These are phyloP conservation scores for Abortiporus biennis DNA, from an alignment of 1,284 basidiomycete species.

Conservation along the genomic window DNA sequence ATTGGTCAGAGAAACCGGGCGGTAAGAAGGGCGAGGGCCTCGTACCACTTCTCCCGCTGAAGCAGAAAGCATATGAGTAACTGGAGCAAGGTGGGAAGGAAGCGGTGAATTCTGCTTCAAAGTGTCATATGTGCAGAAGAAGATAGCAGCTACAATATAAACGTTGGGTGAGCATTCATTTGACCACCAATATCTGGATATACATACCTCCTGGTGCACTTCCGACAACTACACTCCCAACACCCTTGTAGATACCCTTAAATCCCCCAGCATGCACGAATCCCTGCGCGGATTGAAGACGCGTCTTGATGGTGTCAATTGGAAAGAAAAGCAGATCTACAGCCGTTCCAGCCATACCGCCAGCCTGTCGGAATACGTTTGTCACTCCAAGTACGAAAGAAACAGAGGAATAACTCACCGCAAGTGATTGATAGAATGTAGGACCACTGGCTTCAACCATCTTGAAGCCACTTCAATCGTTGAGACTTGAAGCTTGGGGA, in stretches of 20 bases:
- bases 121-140: conserved; percentile 93
- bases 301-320: conserved; percentile 94
- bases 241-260: conserved; percentile 87
- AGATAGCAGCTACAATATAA: conserved; percentile 78
- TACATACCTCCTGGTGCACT: conserved; percentile 89
- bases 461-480: too few relatives aligned
- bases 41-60: conserved; percentile 81
- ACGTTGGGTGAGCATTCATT: not conserved
- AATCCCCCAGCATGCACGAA: conserved; percentile 88
- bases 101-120: conserved; percentile 74
- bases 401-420: conserved; percentile 13
- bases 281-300: conserved; percentile 85
- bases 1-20: conserved; percentile 16
- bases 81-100: conserved; percentile 49
- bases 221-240: conserved; percentile 93
- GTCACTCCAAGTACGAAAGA: not conserved
- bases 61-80: conserved; percentile 80
- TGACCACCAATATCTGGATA: not conserved
- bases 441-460: conserved; percentile 4
- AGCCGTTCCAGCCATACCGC: conserved; percentile 81
- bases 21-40: conserved; percentile 18
- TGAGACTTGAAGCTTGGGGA: too few relatives aligned
- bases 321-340: conserved; percentile 97
- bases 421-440: conserved; percentile 23
- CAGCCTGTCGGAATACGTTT: conserved; percentile 48